These are phyloP conservation scores for Nothophoma quercina DNA, from an alignment of 2,329 filamentous ascomycete genomes.

Conservation along the genomic window DNA sequence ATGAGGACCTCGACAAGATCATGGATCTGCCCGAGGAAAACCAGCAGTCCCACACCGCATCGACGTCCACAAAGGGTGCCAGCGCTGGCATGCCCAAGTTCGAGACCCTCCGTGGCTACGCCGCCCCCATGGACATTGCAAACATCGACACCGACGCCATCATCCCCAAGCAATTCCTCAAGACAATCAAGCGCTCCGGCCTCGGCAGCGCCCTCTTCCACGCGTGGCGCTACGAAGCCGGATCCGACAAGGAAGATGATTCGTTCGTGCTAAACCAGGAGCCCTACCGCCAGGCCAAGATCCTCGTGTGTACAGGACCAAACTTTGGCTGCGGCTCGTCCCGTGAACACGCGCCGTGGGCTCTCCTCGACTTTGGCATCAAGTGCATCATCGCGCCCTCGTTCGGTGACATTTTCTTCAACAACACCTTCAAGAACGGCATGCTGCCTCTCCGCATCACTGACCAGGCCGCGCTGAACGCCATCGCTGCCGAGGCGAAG, in stretches of 20 bases:
- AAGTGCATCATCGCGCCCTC: constrained; percentile 90
- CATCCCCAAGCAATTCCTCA: constrained; percentile 98
- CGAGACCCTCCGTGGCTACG: constrained; percentile 81
- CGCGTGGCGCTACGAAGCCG: constrained; percentile 74
- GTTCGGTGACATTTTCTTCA: constrained; percentile 95
- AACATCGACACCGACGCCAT: constrained; percentile 99
- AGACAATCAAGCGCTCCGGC: constrained; percentile 98
- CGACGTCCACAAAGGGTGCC: constrained; percentile 56
- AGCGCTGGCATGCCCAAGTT: constrained; percentile 81
- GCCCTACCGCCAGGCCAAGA: constrained; percentile 83
- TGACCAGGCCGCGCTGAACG: constrained; percentile 70
- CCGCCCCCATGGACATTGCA: constrained; percentile 83
- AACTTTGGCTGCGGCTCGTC: constrained; percentile 97
- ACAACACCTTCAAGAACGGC: constrained; percentile 99
- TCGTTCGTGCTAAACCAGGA: constrained; percentile 91
- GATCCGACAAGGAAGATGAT: constrained; percentile 74
- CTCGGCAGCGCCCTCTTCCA: constrained; percentile 89
- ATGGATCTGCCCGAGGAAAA: constrained; percentile 67
- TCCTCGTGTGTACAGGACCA: constrained; percentile 86
- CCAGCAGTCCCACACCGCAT: constrained; percentile 72
- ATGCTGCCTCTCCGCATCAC: constrained; percentile 88
- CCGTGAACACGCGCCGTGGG: constrained; percentile 96
- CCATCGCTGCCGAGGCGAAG: constrained; percentile 77
- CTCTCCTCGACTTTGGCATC: constrained; percentile 95
- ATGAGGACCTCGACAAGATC: constrained; percentile 70